Evolutionary conservation across 192 early-diverging fungal genomes (phyloP).

Genomic region (Glomus cerebriforme): DNA sequence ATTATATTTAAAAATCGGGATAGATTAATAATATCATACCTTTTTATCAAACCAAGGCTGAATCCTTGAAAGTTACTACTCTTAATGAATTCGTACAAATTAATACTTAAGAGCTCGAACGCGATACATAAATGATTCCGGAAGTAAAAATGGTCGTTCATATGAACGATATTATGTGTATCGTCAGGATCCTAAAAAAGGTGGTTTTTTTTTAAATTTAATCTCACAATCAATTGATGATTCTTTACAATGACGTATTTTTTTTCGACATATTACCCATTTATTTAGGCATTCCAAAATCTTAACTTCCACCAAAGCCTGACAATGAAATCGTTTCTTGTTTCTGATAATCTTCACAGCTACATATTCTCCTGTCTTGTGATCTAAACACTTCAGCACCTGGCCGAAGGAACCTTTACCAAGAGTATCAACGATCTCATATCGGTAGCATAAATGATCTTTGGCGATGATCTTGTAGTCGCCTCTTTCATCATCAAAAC

Average conservation of each 20-base stretch:
- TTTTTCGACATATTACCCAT: conserved; percentile 58
- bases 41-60: conserved; percentile 69
- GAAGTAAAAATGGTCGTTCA: conserved; percentile 92
- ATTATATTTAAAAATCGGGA: background rate
- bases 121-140: conserved; percentile 95
- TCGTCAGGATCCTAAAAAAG: conserved; percentile 73
- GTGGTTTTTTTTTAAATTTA: too few relatives aligned
- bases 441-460: conserved; percentile 93
- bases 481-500: conserved; percentile 90
- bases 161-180: conserved; percentile 80
- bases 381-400: conserved; percentile 92
- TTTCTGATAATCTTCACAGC: conserved; percentile 96
- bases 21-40: conserved; percentile 37
- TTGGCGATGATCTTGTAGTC: conserved; percentile 85
- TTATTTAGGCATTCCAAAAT: conserved; percentile 82
- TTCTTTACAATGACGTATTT: too few relatives aligned
- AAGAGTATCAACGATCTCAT: conserved; percentile 87
- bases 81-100: conserved; percentile 97
- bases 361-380: conserved; percentile 82
- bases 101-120: conserved; percentile 90
- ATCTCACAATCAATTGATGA: too few relatives aligned
- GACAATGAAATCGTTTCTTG: conserved; percentile 95
- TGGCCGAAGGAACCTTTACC: conserved; percentile 94
- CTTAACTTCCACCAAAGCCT: conserved; percentile 92
- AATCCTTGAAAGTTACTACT: conserved; percentile 89